These are phyloP conservation scores for Chytridium lagenaria DNA, from an alignment of 371 early-diverging fungal species.

Conservation along the genomic window DNA sequence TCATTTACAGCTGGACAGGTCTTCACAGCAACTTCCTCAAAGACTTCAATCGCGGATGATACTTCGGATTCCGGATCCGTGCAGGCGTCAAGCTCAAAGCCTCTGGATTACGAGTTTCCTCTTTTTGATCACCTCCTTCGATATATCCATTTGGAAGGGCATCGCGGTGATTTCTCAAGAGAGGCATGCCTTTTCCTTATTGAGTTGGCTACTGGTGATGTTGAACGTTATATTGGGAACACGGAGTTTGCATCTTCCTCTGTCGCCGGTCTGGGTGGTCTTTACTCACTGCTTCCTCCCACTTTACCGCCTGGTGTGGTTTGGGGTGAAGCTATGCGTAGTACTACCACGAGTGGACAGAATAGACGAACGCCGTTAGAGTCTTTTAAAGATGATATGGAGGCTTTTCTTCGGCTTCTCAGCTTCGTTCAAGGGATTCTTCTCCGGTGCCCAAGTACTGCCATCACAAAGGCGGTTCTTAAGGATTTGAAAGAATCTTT, in stretches of 20 bases:
- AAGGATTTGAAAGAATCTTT: slow-evolving; percentile 75
- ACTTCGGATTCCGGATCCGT: not conserved
- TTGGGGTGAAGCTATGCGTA: slow-evolving; percentile 31
- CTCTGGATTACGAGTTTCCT: slow-evolving; percentile 72
- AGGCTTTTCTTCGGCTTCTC: slow-evolving; percentile 77
- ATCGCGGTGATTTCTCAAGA: slow-evolving; percentile 80
- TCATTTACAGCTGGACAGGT: slow-evolving; percentile 28
- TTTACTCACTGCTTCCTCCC: slow-evolving; percentile 89
- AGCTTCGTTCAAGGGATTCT: slow-evolving; percentile 87
- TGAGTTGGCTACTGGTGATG: slow-evolving; percentile 75
- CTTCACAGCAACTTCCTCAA: not conserved
- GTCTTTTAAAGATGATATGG: slow-evolving; percentile 73
- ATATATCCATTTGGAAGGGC: slow-evolving; percentile 88
- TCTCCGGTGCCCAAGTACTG: slow-evolving; percentile 75
- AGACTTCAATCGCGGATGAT: not conserved
- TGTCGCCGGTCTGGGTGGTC: slow-evolving; percentile 85
- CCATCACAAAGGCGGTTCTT: slow-evolving; percentile 69
- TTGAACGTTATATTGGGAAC: slow-evolving; percentile 80
- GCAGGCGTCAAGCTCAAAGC: not conserved
- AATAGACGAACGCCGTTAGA: slow-evolving; percentile 9
- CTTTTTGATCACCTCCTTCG: slow-evolving; percentile 79
- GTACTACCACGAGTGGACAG: not conserved
- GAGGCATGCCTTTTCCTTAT: slow-evolving; percentile 88
- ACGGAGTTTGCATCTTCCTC: slow-evolving; percentile 81
- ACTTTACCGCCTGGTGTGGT: slow-evolving; percentile 36